Base-by-base conservation (phyloP, 2,329 filamentous ascomycete genomes). In the Helotiales sp. region DNA sequence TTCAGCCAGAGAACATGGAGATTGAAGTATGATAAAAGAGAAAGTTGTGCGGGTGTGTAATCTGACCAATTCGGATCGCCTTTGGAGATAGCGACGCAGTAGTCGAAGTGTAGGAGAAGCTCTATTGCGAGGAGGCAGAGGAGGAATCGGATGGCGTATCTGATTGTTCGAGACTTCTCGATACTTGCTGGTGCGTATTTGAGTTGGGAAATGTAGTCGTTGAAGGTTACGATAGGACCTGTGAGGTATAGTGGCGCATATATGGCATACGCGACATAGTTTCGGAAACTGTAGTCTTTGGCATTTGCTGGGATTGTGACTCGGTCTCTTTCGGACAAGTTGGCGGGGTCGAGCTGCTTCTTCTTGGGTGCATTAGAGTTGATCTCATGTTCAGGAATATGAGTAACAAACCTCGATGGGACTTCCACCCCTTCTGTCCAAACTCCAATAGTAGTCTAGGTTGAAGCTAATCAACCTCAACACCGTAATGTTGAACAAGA, bases 1-100 rank as follows among this genome's bases (percentile, higher is more conserved):
- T 99, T 99, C 47, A 99, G 82, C 96, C 96, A 99, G 73, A 99
- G 96, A 71, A 97, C 86, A 76, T 96, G 91, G 12, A 99, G 86
- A 74, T 97, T 97, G 79, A 98, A 96, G 77, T 89, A 97, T 34
- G 91, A 95, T 12, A 99, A 82, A 77, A 99, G 86, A 69, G 86
- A 89, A 42, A 99, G 84, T 72, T 99, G 91, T 44, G 90, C 87
- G 0, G 95, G 87, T 0, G 91, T 90, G 76, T 97, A 98, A 24
- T 86, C 78, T 27, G 80, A 79, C 95, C 95, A 99, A 61, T 86
- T 79, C 0, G 93, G 92, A 19, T 82, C 79, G 2, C 88, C 82
- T 71, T 96, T 90, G 69, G 88, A 89, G 68, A 99, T 98, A 59
- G 95, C 95, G 49, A 96, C 89, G 58, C 93, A 91, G 72, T 98